Evolutionary conservation across 2,329 filamentous ascomycete species (phyloP), one percentile per base, ranked within the genome.

Genomic region (Talaromyces sp.): DNA sequence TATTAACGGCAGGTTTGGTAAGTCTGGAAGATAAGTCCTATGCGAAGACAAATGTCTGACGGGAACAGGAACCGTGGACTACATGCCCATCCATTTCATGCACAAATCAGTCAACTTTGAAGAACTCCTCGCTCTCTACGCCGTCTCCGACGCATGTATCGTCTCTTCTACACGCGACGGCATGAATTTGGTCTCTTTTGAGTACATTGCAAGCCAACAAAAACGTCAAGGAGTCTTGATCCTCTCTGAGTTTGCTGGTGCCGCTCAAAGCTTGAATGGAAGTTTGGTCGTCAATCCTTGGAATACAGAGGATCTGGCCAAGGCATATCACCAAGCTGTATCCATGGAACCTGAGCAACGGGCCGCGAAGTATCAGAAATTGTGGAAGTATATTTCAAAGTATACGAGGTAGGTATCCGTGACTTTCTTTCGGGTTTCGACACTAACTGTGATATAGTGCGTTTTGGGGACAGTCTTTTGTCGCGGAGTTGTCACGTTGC

Each of bases 31-130:
- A 3, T 3, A 56, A 15, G 8, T 8, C 6, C 2, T 17, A 45
- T 19, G 15, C 10, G 22, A 37, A 37, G 33, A 25, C 31, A 56
- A 4, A 35, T 56, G 8, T 31, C 60, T 62, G 19, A 62, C 35
- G 56, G 73, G 56, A 15, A 56, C 10, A 86, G 84, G 94, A 76
- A 97, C 93, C 37, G 90, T 98, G 73, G 94, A 98, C 78, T 98
- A 97, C 81, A 97, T 96, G 90, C 95, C 95, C 0, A 98, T 99
- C 71, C 95, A 98, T 79, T 98, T 97, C 82, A 89, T 98, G 73
- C 95, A 98, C 82, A 96, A 97, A 81, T 96, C 92, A 4, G 93
- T 98, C 74, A 88, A 88, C 58, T 97, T 98, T 71, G 93, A 97
- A 71, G 95, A 98, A 80, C 87, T 99, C 41, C 93, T 96, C 59